Evolutionary conservation across 306 rosid species (phyloP).

Genomic region (Arachis stenosperma): DNA sequence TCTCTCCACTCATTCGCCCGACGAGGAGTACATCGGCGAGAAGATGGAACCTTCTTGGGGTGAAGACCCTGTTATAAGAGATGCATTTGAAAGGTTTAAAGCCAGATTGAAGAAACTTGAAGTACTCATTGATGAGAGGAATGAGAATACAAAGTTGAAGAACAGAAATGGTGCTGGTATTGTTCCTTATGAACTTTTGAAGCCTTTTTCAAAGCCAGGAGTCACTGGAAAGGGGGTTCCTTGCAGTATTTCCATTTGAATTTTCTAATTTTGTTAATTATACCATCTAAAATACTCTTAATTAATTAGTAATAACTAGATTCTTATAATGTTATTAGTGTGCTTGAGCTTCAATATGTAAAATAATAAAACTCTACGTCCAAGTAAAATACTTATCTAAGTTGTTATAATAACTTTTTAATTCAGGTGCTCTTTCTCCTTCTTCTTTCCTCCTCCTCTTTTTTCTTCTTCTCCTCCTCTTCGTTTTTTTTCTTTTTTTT

Average conservation of each 20-base stretch:
- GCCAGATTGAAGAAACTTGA: constrained; percentile 59
- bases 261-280: neutral
- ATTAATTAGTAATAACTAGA: too few relatives aligned
- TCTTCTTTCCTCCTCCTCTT: too few relatives aligned
- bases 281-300: too few relatives aligned
- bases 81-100: constrained; percentile 63
- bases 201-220: constrained; percentile 77
- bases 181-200: constrained; percentile 72
- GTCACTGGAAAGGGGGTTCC: constrained; percentile 82
- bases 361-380: too few relatives aligned
- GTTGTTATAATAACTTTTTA: too few relatives aligned
- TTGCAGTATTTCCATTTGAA: constrained; percentile 75
- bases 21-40: constrained; percentile 79
- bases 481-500: too few relatives aligned
- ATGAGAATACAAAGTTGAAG: constrained; percentile 48
- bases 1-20: constrained; percentile 77
- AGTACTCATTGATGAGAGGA: constrained; percentile 58
- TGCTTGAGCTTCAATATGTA: too few relatives aligned
- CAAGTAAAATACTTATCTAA: too few relatives aligned
- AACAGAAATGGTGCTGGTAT: constrained; percentile 82
- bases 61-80: constrained; percentile 56
- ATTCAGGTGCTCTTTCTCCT: too few relatives aligned
- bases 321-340: too few relatives aligned
- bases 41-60: constrained; percentile 67
- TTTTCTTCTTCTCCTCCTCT: too few relatives aligned